Evolutionary conservation across 2,329 filamentous ascomycete species (phyloP), one percentile per base, ranked within the genome.

Genomic region (Pseudogymnoascus sp.): DNA sequence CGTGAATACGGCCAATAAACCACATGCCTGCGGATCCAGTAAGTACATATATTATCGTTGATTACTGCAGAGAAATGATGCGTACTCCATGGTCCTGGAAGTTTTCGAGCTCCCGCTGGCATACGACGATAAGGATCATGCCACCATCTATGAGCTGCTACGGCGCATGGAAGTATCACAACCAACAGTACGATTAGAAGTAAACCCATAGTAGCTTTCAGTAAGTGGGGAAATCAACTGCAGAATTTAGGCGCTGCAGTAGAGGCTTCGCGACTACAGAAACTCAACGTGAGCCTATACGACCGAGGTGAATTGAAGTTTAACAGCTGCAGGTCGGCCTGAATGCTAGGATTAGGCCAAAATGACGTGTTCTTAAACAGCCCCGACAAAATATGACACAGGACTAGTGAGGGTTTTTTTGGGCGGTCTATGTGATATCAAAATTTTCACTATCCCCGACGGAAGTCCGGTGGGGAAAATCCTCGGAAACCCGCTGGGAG

Each of bases 1-100:
- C 78, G 64, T 80, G 78, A 14, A 81, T 71, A 14, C 78, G 75
- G 4, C 79, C 79, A 50, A 81, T 73, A 42, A 77, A 71, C 1
- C 78, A 79, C 4, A 77, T 68, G 46, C 74, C 78, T 81, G 44
- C 37, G 23, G 10, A 46, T 46, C 59, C 46, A 53, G 46, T 53
- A 53, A 53, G 46, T 53, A 53, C 46, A 31, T 53, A n/a, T 11
- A 53, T 14, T 53, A 28, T 53, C 16, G 46, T n/a, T 53, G 23
- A 31, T 25, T 50, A n/a, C 44, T 31, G n/a, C 4, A 53, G 46
- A 31, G 21, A 31, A 53, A 53, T 53, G 46, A 31, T 53, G 46
- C 46, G 23, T 53, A 53, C 46, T 53, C 46, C 46, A 31, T 31
- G 46, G 46, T 16, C 46, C 46, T 42, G 59, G 34, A 42, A 60